Evolutionary conservation across 2,329 filamentous ascomycete species (phyloP), one percentile per base, ranked within the genome.

Genomic region (Arthrobotrys pseudoclavata): DNA sequence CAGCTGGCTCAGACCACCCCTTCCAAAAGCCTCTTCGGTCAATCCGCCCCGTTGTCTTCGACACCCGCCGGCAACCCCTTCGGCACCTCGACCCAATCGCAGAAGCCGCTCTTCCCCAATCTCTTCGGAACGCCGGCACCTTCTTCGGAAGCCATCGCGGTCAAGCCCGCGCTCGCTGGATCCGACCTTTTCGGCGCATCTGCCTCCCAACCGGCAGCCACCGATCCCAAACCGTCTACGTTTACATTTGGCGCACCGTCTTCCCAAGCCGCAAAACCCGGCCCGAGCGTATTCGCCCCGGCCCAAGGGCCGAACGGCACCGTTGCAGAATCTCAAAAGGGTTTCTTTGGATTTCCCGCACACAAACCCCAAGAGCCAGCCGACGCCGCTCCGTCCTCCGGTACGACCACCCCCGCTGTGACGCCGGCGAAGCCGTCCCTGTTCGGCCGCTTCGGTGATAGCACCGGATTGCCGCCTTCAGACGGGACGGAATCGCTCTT

Each of bases 1-100:
- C 74, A 71, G 31, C 55, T 37, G 18, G 31, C 62, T 9, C 68
- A 79, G 31, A 74, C 68, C 13, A 74, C 68, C 5, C 75, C 75
- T 29, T 69, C 69, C 10, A 74, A 64, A 24, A 64, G 40, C 45
- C 10, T 62, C 45, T 72, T 79, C 34, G 60, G 67, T 22, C 69
- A 72, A 26, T 4, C 63, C 4, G 50, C 63, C 12, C 47, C 55
- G 15, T n/a, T 18, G 20, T 48, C 63, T 24, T 24, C 57, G 24
- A 64, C 64, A 1, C 52, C 68, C 12, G 24, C 68, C 10, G 53
- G 64, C 1, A 70, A 60, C 24, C 57, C 50, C 20, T 76, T 76
- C 47, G 42, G 48, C 13, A 20, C 67, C 7, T 34, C 50, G 12
- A 13, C 57, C 42, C 29, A 60, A 18, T 40, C 63, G 22, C 45